Base-by-base conservation (phyloP, 768 basidiomycete species). In the Glaciozyma martinii region DNA sequence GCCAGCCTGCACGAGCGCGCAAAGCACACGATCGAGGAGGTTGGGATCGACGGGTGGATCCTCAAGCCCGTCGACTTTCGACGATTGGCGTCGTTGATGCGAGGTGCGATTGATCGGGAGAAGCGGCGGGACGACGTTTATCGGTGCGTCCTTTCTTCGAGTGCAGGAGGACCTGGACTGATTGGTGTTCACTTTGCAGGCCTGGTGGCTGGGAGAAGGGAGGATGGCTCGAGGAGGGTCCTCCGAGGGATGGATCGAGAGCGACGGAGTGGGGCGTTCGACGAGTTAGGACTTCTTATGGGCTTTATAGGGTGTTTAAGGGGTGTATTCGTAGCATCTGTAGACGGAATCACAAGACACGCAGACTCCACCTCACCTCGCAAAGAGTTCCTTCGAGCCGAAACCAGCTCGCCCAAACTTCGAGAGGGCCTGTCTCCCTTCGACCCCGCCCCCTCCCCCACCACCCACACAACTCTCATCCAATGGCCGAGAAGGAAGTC, bases 51-150 rank as follows among this genome's bases (percentile, higher is more conserved):
- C 47, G 89, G 88, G 6, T 91, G 87, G 87, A 82, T 89, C 23
- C 77, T 90, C 66, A 90, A 90, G 76, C 89, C 88, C 0, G 84
- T 90, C 68, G 85, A 89, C 74, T 27, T 30, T 50, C n/a, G 49
- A 50, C n/a, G 49, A 25, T 6, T 50, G 49, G 49, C 49, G n/a
- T 25, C 49, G 4, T 78, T 91, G 40, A 74, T 90, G 27, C 76
- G 78, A 16, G 88, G 87, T 1, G 80, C 88, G 19, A 79, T 78
- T 5, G 83, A 88, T 66, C 73, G 76, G 1, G 66, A 65, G 2
- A 82, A 84, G 70, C 81, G 87, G 30, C 70, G 76, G 33, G 74
- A 71, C 10, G 83, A 88, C 70, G 73, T 84, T 2, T 78, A 78
- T 60, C 54, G 18, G 69, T 66, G n/a, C 30, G 61, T 54, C 27